These are phyloP conservation scores for Lycium barbarum DNA, from an alignment of 257 asterid species.

Conservation along the genomic window DNA sequence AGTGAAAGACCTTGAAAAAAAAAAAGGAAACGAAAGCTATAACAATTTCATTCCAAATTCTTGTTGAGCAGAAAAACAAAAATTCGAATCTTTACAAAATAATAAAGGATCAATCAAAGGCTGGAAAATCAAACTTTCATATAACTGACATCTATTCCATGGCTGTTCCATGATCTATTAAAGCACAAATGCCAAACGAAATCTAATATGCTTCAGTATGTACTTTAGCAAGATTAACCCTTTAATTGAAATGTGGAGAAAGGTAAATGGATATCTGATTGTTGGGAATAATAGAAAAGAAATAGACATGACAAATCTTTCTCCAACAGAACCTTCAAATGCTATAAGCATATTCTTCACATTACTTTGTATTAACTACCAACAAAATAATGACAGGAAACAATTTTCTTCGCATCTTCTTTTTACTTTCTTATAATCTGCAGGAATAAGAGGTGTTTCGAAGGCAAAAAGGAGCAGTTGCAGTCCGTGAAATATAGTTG, in stretches of 20 bases:
- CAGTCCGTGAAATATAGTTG: too few species aligned
- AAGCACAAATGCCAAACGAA: background rate
- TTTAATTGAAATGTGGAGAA: slow-evolving; percentile 9
- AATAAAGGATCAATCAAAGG: background rate
- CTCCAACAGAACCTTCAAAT: background rate
- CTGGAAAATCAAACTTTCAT: background rate
- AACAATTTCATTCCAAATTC: background rate
- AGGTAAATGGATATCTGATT: background rate
- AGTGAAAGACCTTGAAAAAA: background rate
- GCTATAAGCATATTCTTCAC: background rate
- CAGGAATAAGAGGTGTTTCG: background rate
- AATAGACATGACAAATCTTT: background rate
- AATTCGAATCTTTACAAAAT: background rate
- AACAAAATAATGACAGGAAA: background rate
- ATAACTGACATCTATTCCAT: background rate
- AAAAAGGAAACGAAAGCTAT: background rate
- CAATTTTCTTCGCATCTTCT: background rate
- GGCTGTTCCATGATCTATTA: slow-evolving; percentile 12
- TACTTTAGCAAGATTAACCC: background rate
- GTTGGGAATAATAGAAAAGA: slow-evolving; percentile 20
- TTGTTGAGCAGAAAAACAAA: background rate
- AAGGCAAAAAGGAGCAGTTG: too few species aligned
- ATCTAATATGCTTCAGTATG: background rate
- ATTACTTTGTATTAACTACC: background rate
- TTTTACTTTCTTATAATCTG: background rate